Base-by-base conservation (phyloP, 805 yeast species). In the Candida ovalis region DNA sequence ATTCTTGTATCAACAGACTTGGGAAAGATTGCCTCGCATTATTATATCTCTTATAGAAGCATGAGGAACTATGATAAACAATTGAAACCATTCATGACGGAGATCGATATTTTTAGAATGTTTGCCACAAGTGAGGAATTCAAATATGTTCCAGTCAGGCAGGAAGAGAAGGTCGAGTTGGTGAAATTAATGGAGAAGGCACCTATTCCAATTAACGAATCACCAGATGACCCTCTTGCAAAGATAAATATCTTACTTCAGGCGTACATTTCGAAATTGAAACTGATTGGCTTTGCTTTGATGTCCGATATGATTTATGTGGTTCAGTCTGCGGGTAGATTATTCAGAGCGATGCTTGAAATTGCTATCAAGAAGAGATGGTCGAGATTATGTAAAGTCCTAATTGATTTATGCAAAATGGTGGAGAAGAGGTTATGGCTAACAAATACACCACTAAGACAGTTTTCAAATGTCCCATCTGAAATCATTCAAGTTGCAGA, bases 281-380 rank as follows among this genome's bases (percentile, higher is more conserved):
- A 73, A 9, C 70, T 94, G 17, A 94, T 86, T 0, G 98, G 98
- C 0, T 88, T 88, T 69, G 97, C 97, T 0, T 68, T 95, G 51
- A 81, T 86, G 76, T 82, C 96, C 0, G 99, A 94, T 70, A 89
- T 91, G 96, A 75, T 88, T 3, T 94, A 88, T 62, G 81, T 94
- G 37, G 86, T 94, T 0, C 98, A 94, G 65, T 88, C 95, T 37
- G 97, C 97, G 1, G 92, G 95, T 3, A 77, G 99, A 61, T 66
- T 94, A 35, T 72, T 91, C 47, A 71, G 97, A 48, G 97, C 98
- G 0, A 77, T 95, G 53, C 82, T 78, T 62, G 97, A 92, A 60
- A 79, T 94, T 30, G 78, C 87, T 9, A 56, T 87, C 41, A 72
- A 75, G 45, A 86, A 83, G 54, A 75, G 77, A 10, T 90, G 96